Evolutionary conservation across 2,329 filamentous ascomycete genomes (phyloP).

Genomic region (Passalora sequoiae): DNA sequence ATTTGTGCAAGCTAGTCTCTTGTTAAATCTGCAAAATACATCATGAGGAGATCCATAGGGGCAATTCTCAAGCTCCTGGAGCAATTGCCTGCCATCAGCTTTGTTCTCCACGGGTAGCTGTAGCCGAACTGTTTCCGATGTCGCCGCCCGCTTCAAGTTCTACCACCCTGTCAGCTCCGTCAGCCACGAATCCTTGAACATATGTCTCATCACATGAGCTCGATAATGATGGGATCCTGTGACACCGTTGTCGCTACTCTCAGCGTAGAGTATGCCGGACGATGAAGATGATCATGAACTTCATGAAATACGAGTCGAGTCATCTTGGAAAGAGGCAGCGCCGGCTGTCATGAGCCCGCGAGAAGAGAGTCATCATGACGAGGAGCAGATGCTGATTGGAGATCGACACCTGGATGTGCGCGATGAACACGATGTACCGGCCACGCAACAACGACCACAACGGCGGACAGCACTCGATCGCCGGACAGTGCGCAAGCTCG

Average conservation of each 20-base stretch:
- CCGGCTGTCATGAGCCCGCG: background rate
- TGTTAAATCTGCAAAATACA: too few relatives aligned
- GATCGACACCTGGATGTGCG: background rate
- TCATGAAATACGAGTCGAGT: background rate
- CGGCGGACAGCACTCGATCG: slow-evolving; percentile 22
- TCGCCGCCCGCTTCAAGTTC: too few relatives aligned
- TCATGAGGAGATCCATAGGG: too few relatives aligned
- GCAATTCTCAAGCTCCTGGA: too few relatives aligned
- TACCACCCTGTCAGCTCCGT: too few relatives aligned
- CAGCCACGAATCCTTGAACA: too few relatives aligned
- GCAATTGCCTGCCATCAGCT: too few relatives aligned
- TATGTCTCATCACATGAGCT: too few relatives aligned
- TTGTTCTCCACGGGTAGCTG: too few relatives aligned
- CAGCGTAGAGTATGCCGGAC: background rate
- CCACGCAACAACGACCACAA: too few relatives aligned
- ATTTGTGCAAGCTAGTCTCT: too few relatives aligned
- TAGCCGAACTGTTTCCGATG: too few relatives aligned
- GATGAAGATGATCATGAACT: background rate
- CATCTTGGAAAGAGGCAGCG: background rate
- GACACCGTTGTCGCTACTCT: background rate
- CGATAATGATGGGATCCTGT: background rate
- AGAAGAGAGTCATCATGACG: background rate
- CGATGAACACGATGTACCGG: background rate
- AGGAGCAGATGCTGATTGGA: slow-evolving; percentile 1
- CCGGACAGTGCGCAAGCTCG: slow-evolving; percentile 45